Evolutionary conservation across 129 eudicot species (phyloP).

Genomic region (Oenanthe sinensis): DNA sequence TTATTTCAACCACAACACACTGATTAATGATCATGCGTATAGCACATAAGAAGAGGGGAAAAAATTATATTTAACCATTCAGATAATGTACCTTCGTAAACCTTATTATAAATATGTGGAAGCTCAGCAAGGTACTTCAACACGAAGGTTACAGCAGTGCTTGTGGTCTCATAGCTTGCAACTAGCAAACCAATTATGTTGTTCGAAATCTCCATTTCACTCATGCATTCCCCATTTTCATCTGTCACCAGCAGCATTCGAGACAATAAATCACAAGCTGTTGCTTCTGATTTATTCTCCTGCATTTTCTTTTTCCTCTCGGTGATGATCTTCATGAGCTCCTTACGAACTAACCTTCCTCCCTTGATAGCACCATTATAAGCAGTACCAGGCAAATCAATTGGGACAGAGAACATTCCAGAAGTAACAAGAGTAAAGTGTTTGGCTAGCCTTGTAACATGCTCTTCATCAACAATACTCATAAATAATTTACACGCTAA

Average conservation of each 20-base stretch:
- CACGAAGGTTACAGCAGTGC: constrained; percentile 19
- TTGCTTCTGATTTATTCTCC: constrained; percentile 14
- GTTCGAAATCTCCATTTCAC: constrained; percentile 24
- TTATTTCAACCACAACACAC: not conserved
- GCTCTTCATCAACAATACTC: constrained; percentile 21
- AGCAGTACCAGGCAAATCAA: constrained; percentile 33
- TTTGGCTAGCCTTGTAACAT: constrained; percentile 10
- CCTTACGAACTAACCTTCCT: constrained; percentile 13
- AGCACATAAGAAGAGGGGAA: not conserved
- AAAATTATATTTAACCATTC: not conserved
- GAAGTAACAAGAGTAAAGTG: constrained; percentile 17
- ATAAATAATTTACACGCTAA: constrained; percentile 25
- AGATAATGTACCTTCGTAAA: constrained; percentile 25
- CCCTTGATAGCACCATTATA: constrained; percentile 26
- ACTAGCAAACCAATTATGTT: constrained; percentile 20
- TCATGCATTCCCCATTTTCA: constrained; percentile 21
- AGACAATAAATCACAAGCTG: constrained; percentile 17
- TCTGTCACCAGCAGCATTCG: constrained; percentile 18
- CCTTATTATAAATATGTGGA: constrained; percentile 34
- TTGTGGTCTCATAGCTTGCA: constrained; percentile 29
- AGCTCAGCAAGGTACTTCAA: constrained; percentile 31
- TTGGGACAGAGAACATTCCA: constrained; percentile 28
- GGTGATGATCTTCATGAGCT: constrained; percentile 22
- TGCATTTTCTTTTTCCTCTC: constrained; percentile 22
- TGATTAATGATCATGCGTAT: not conserved